Evolutionary conservation across 2,329 filamentous ascomycete genomes (phyloP).

Genomic region (Macrophomina tecta): DNA sequence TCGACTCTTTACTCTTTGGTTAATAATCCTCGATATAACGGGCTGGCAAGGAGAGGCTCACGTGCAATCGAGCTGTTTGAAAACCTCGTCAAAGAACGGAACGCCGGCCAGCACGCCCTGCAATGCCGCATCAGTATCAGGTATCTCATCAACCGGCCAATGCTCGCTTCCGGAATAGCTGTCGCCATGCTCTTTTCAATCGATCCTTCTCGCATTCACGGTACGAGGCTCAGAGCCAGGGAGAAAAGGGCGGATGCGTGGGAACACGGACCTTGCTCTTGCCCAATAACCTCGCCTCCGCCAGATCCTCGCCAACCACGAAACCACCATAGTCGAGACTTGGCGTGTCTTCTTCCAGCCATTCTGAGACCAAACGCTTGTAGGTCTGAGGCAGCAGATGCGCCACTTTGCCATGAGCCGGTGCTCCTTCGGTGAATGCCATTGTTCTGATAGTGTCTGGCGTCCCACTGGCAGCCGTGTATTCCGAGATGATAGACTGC

Average conservation of each 20-base stretch:
- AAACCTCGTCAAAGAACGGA: conserved; percentile 95
- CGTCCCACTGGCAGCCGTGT: background rate
- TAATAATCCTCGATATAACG: background rate
- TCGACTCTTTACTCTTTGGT: conserved; percentile 63
- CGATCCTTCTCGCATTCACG: background rate
- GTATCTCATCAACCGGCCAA: background rate
- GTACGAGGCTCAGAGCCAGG: conserved; percentile 19
- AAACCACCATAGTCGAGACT: conserved; percentile 98
- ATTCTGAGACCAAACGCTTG: conserved; percentile 78
- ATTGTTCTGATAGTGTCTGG: background rate
- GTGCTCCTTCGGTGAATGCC: conserved; percentile 56
- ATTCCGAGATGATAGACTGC: background rate
- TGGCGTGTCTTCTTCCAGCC: conserved; percentile 95
- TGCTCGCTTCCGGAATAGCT: background rate
- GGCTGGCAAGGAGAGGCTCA: conserved; percentile 45
- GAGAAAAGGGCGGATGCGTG: background rate
- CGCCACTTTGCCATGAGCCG: conserved; percentile 63
- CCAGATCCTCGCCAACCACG: conserved; percentile 76
- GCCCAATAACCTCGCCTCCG: conserved; percentile 59
- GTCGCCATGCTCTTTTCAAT: conserved; percentile 8
- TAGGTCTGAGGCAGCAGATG: conserved; percentile 85
- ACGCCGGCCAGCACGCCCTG: conserved; percentile 85
- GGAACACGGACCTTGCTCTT: conserved; percentile 57
- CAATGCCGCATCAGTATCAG: background rate
- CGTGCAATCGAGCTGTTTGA: conserved; percentile 84